Conservation (phyloP, 116 monocot species). For the Phalaenopsis hybrid region DNA sequence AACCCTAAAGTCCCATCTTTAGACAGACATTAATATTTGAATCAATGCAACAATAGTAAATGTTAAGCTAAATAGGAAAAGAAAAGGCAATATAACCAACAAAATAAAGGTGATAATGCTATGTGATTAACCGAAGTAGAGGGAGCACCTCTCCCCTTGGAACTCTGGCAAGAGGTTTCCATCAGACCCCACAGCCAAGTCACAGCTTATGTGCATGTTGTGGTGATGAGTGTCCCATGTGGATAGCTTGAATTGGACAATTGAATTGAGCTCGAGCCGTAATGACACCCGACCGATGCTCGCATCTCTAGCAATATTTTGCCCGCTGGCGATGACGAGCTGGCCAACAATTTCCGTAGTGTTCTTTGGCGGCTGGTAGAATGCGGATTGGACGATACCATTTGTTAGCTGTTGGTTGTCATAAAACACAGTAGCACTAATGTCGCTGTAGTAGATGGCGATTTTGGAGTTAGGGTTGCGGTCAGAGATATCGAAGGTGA, state of each 20-base stretch:
- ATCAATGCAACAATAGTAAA: background rate
- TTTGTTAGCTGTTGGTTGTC: slow-evolving; percentile 6
- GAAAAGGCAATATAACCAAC: background rate
- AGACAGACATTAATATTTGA: background rate
- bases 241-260: slow-evolving; percentile 11
- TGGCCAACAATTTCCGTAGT: slow-evolving; percentile 16
- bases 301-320: background rate
- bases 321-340: background rate
- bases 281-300: background rate
- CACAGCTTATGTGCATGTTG: slow-evolving; percentile 14
- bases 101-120: too few species aligned
- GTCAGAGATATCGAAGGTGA: slow-evolving; percentile 39
- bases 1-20: background rate
- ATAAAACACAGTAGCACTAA: slow-evolving; percentile 30
- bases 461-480: slow-evolving; percentile 79
- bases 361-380: slow-evolving; percentile 35
- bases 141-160: slow-evolving; percentile 15
- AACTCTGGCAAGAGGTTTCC: slow-evolving; percentile 15
- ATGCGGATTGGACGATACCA: slow-evolving; percentile 9
- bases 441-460: slow-evolving; percentile 57
- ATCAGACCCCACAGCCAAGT: slow-evolving; percentile 16
- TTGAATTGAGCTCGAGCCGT: slow-evolving; percentile 14
- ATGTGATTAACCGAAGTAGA: slow-evolving; percentile 12
- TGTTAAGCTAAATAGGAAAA: background rate
- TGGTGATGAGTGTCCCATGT: slow-evolving; percentile 18